These are phyloP conservation scores for Boletus fagicola DNA, from an alignment of 768 basidiomycete genomes.

Conservation along the genomic window DNA sequence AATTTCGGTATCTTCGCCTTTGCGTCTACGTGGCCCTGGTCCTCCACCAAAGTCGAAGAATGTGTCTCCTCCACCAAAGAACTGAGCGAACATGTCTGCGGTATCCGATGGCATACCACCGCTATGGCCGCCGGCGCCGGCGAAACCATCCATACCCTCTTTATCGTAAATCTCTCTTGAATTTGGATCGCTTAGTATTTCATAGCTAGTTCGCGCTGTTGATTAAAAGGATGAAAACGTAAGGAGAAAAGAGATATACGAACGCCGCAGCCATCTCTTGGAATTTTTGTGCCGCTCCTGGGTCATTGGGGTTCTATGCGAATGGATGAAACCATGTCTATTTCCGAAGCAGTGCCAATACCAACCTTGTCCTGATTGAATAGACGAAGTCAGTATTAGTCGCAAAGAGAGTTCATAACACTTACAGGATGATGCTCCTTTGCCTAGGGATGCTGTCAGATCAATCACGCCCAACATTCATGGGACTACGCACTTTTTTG, in stretches of 20 bases:
- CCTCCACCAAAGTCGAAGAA: slow-evolving; percentile 68
- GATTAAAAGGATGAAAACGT: slow-evolving; percentile 5
- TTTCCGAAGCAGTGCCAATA: neutral
- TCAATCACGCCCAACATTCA: slow-evolving; percentile 4
- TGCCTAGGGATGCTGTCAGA: slow-evolving; percentile 51
- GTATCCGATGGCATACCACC: slow-evolving; percentile 47
- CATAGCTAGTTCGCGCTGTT: slow-evolving; percentile 54
- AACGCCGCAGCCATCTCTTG: slow-evolving; percentile 89
- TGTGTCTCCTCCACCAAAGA: slow-evolving; percentile 60
- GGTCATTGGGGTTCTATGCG: slow-evolving; percentile 81
- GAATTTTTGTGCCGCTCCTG: slow-evolving; percentile 76
- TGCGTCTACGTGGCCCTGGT: slow-evolving; percentile 44
- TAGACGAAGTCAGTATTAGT: neutral
- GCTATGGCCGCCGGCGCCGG: slow-evolving; percentile 45
- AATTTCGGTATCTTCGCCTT: slow-evolving; percentile 72
- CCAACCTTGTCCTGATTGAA: slow-evolving; percentile 63
- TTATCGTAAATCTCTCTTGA: slow-evolving; percentile 70
- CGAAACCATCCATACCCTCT: slow-evolving; percentile 68
- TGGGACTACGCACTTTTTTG: slow-evolving; percentile 63
- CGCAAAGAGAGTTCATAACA: neutral
- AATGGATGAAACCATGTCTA: neutral
- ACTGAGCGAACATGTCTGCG: slow-evolving; percentile 70
- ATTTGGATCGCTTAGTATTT: slow-evolving; percentile 72
- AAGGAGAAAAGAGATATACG: slow-evolving; percentile 30
- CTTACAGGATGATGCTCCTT: slow-evolving; percentile 85